phyloP scores from a whole-genome alignment of 176 grass and related monocot species.

The Eragrostis nindensis region DNA sequence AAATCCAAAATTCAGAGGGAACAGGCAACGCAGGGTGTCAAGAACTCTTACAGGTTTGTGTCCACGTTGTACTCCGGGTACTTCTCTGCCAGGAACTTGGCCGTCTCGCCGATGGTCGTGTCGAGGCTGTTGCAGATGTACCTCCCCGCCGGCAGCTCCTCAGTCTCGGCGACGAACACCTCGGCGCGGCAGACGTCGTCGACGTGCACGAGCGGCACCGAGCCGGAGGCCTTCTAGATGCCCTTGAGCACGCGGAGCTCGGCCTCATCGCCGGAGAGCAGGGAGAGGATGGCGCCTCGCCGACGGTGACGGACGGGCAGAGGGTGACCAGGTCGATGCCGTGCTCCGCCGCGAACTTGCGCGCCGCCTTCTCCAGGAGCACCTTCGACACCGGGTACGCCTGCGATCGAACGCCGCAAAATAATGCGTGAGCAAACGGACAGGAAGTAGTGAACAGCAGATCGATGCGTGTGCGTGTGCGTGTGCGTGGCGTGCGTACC shows the following conservation, averaged over 20 bases:
- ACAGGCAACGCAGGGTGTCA: too few species aligned
- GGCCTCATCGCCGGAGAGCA: constrained; percentile 3
- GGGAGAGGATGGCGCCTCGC: constrained; percentile 41
- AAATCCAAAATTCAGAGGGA: background rate
- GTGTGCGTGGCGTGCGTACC: too few species aligned
- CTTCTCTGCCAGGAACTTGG: constrained; percentile 4
- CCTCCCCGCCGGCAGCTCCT: constrained; percentile 25
- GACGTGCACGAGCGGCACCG: constrained; percentile 29
- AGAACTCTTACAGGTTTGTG: background rate
- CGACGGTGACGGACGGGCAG: constrained; percentile 32
- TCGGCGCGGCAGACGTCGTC: constrained; percentile 44
- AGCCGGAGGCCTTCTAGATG: constrained; percentile 1
- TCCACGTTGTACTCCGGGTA: constrained; percentile 35
- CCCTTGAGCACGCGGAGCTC: background rate
- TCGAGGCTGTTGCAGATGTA: constrained; percentile 46
- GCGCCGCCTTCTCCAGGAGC: constrained; percentile 42
- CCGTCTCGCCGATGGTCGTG: constrained; percentile 9
- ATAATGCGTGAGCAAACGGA: too few species aligned
- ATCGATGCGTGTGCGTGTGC: too few species aligned
- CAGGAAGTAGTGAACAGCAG: too few species aligned
- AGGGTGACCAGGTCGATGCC: constrained; percentile 39
- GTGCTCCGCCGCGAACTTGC: constrained; percentile 29
- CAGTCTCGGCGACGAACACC: constrained; percentile 37
- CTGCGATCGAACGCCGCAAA: constrained; percentile 18
- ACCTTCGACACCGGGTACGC: constrained; percentile 53